Percentiles rank a stretch among this genome's conserved stretches.
phyloP scores from a whole-genome alignment of 2,329 filamentous ascomycete genomes.

The Clonostachys byssicola region DNA sequence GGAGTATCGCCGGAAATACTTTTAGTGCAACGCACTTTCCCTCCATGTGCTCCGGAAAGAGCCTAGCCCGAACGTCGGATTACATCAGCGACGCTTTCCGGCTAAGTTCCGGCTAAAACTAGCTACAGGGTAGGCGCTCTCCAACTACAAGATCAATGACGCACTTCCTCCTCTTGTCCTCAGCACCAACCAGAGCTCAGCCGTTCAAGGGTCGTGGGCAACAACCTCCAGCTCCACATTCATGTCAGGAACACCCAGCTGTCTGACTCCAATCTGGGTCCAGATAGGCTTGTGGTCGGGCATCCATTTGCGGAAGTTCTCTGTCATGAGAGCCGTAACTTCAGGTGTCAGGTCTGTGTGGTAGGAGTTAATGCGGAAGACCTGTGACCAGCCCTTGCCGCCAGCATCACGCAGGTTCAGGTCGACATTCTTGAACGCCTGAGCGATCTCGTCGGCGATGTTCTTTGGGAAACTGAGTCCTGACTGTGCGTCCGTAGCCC shows the following conservation, averaged over 20 bases:
- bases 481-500: conserved; percentile 6
- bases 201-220: neutral
- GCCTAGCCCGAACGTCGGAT: too few species aligned
- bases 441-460: conserved; percentile 35
- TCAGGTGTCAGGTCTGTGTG: conserved; percentile 32
- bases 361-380: conserved; percentile 40
- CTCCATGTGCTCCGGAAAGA: too few species aligned
- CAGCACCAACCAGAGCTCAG: too few species aligned
- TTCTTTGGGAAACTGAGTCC: conserved; percentile 23
- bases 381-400: conserved; percentile 48
- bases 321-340: conserved; percentile 26
- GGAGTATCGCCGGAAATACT: too few species aligned
- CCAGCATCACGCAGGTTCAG: conserved; percentile 40
- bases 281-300: conserved; percentile 45
- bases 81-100: too few species aligned
- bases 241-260: conserved; percentile 44
- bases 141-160: too few species aligned
- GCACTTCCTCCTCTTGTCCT: too few species aligned
- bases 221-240: conserved; percentile 50
- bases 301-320: conserved; percentile 41
- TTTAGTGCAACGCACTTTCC: too few species aligned
- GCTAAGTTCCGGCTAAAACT: too few species aligned
- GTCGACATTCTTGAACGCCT: conserved; percentile 52
- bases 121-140: too few species aligned
- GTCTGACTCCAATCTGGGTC: conserved; percentile 43